Evolutionary conservation across 805 yeast species (phyloP), one percentile per base, ranked within the genome.

Genomic region (Ogataea wickerhamii): DNA sequence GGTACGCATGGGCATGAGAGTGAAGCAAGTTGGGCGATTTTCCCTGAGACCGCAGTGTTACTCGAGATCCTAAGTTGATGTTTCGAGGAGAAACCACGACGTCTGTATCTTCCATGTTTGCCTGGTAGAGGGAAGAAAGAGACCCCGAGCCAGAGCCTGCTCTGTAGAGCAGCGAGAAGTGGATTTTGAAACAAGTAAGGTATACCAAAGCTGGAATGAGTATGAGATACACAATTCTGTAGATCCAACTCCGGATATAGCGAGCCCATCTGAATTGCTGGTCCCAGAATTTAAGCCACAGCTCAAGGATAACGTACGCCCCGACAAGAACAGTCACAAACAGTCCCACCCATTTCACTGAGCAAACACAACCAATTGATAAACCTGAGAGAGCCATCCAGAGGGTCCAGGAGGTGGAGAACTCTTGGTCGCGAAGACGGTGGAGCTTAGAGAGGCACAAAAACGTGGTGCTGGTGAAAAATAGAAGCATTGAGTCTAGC

Each of bases 261-360:
- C 38, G 64, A 13, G 13, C 35, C 70, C 72, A 67, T 4, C 71
- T 51, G 50, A 82, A 58, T 7, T 52, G 67, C 68, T 34, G 28
- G 82, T 89, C 50, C 89, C 95, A 55, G 80, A 87, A 76, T 83
- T 93, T 54, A 79, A 76, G 70, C 95, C 97, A 93, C 53, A 93
- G 70, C 52, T 93, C 97, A 36, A 78, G 81, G 20, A 86, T 70
- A 16, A 96, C 88, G 64, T 91, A 87, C 42, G 87, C 73, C 32
- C 99, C 99, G 37, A 91, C 88, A 44, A 88, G 67, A n/a, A 86
- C 63, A 39, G 95, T 91, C 43, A 87, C 86, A 54, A 93, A 84
- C 21, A 84, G 58, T 4, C 95, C 95, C 12, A 85, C 95, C 93
- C 89, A 83, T 60, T 85, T 85, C 7, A 83, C 86, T 29, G 88